These are phyloP conservation scores for Monilinia aucupariae DNA, from an alignment of 2,329 filamentous ascomycete genomes.

Conservation along the genomic window DNA sequence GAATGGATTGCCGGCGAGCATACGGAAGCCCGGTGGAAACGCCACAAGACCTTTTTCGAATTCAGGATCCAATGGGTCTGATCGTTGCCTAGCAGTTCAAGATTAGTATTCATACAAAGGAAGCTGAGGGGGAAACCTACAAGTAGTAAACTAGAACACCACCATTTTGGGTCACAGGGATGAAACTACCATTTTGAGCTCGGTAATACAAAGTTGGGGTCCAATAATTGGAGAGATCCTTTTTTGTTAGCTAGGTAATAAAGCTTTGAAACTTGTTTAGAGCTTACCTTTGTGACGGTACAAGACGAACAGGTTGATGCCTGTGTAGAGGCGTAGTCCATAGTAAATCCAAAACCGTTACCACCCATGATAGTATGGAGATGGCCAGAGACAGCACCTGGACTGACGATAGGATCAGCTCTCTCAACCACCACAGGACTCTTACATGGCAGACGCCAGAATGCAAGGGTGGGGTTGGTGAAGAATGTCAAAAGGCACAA, in stretches of 20 bases:
- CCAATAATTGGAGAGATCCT: constrained; percentile 60
- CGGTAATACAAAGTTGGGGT: constrained; percentile 54
- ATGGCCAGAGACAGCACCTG: constrained; percentile 49
- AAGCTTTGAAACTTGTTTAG: not conserved
- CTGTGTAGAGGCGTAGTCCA: constrained; percentile 48
- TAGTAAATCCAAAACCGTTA: constrained; percentile 52
- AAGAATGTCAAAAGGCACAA: constrained; percentile 9
- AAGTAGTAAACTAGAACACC: constrained; percentile 54
- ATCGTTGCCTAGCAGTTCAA: constrained; percentile 36
- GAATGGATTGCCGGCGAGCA: constrained; percentile 56
- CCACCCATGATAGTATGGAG: constrained; percentile 59
- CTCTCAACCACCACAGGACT: constrained; percentile 43
- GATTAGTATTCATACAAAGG: not conserved
- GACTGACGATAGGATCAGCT: constrained; percentile 54
- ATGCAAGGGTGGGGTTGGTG: constrained; percentile 35
- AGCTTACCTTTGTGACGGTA: constrained; percentile 45
- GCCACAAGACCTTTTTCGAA: constrained; percentile 45
- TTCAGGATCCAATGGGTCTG: constrained; percentile 37
- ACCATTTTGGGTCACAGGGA: constrained; percentile 40
- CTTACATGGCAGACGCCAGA: constrained; percentile 42
- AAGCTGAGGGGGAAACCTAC: constrained; percentile 32
- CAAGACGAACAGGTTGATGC: constrained; percentile 58
- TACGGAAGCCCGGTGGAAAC: constrained; percentile 58
- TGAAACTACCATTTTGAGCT: constrained; percentile 52
- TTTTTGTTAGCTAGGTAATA: not conserved